phyloP scores from a whole-genome alignment of 2,329 filamentous ascomycete genomes.

The Claviceps sp. region DNA sequence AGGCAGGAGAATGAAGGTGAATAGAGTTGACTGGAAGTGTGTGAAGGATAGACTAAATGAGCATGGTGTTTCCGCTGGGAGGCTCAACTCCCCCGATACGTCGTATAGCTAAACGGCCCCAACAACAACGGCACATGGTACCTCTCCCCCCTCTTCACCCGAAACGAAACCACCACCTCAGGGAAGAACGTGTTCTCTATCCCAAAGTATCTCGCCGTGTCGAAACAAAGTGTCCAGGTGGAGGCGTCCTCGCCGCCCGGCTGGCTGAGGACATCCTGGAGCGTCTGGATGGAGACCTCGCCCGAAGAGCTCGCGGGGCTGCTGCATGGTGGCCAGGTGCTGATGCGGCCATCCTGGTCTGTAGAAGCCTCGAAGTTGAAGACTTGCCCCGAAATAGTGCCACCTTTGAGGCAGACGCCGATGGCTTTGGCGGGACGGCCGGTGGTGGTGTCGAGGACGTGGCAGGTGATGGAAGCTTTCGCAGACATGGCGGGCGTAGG shows the following conservation, averaged over 20 bases:
- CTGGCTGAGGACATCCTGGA: conserved; percentile 40
- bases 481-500: conserved; percentile 3
- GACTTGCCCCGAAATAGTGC: conserved; percentile 10
- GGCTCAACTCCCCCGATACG: conserved; percentile 60
- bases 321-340: conserved; percentile 51
- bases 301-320: conserved; percentile 35
- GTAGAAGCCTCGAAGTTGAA: conserved; percentile 49
- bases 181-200: conserved; percentile 48
- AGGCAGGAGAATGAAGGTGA: too few relatives aligned
- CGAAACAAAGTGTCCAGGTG: conserved; percentile 58
- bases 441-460: conserved; percentile 70
- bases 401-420: conserved; percentile 46
- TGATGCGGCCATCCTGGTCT: conserved; percentile 64
- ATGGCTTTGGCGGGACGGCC: conserved; percentile 56
- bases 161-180: conserved; percentile 41
- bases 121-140: conserved; percentile 71
- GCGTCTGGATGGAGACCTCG: conserved; percentile 44
- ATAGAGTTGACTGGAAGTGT: too few relatives aligned
- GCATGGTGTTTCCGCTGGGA: too few relatives aligned
- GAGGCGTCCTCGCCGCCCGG: conserved; percentile 27
- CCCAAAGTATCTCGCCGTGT: conserved; percentile 60
- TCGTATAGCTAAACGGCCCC: conserved; percentile 69
- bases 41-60: too few relatives aligned
- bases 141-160: conserved; percentile 44
- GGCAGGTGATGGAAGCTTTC: conserved; percentile 67